Conservation (phyloP, 1,284 basidiomycete genomes). For the Sanghuangporus weigelae region DNA sequence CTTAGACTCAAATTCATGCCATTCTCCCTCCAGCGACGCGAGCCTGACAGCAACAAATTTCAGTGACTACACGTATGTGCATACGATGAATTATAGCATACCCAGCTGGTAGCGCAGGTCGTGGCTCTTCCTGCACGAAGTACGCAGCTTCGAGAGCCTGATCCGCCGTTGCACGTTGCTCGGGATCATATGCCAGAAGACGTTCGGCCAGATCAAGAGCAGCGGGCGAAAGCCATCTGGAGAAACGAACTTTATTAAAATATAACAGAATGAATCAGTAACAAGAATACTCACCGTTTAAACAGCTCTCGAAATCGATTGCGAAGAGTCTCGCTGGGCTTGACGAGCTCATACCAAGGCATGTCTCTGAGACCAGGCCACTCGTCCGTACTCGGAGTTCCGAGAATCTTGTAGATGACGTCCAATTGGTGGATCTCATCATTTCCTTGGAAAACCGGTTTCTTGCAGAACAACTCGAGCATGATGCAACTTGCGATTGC, state of each 20-base stretch:
- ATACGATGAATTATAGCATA: constrained; percentile 36
- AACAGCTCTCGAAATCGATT: constrained; percentile 78
- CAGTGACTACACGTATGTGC: background rate
- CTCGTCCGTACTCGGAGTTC: constrained; percentile 77
- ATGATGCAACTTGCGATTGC: constrained; percentile 82
- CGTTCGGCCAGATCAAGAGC: constrained; percentile 82
- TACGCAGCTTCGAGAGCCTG: constrained; percentile 82
- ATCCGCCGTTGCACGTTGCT: constrained; percentile 68
- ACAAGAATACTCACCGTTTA: constrained; percentile 52
- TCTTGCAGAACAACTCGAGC: constrained; percentile 93
- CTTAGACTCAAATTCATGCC: constrained; percentile 92
- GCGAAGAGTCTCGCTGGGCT: constrained; percentile 70
- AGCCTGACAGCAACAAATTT: constrained; percentile 35
- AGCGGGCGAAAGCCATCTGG: constrained; percentile 76
- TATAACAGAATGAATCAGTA: background rate
- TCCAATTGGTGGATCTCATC: constrained; percentile 98
- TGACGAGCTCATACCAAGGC: constrained; percentile 98
- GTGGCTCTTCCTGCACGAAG: constrained; percentile 77
- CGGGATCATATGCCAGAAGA: constrained; percentile 82
- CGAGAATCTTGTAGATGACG: constrained; percentile 86
- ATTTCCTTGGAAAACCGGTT: constrained; percentile 92
- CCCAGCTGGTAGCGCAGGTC: constrained; percentile 73
- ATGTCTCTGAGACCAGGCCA: constrained; percentile 84
- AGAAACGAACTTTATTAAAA: constrained; percentile 11
- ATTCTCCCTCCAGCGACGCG: constrained; percentile 80